Base-by-base conservation (phyloP, 2,329 filamentous ascomycete genomes). In the Pseudocercospora cruenta region DNA sequence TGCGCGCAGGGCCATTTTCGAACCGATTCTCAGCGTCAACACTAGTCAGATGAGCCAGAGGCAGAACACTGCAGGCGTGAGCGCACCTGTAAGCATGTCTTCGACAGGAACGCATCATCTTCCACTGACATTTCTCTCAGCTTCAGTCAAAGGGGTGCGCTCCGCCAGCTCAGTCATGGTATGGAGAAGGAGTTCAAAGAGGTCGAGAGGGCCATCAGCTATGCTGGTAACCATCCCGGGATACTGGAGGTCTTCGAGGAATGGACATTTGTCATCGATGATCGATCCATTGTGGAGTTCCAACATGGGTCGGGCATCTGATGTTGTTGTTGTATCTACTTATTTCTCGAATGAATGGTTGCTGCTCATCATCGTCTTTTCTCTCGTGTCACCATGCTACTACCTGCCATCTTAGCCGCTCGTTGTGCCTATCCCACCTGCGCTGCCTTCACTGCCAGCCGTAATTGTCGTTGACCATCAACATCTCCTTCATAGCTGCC, bases 1-100 rank as follows among this genome's bases (percentile, higher is more conserved):
- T n/a, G 80, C 81, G 5, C 83, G 91, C 39, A 84, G 88, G 64
- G 81, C 83, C 1, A 83, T 87, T 1, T 93, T 90, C 71, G 85
- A 88, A 70, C 82, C 83, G 1, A 82, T 90, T 24, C 79, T 91
- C 1, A 78, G 84, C 26, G 75, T 79, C 2, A 77, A 75, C 51
- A 82, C 87, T 47, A 86, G 83, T 5, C 84, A 84, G 59, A 87
- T 94, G 0, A 89, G 88, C 10, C 85, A 33, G 31, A 33, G 31
- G 10, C 9, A 33, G 31, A 36, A 36, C 12, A 36, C 33, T 10
- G 33, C 33, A 4, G 12, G 1, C 12, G 10, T 36, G 33, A 36
- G 33, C 33, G 33, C 33, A 14, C 12, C 4, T 36, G 33, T 36
- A 36, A 36, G 33, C 39, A 19, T 43, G 39, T 16, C 16, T 36